Conservation (phyloP, 2,329 filamentous ascomycete genomes). For the Cercospora canescens region DNA sequence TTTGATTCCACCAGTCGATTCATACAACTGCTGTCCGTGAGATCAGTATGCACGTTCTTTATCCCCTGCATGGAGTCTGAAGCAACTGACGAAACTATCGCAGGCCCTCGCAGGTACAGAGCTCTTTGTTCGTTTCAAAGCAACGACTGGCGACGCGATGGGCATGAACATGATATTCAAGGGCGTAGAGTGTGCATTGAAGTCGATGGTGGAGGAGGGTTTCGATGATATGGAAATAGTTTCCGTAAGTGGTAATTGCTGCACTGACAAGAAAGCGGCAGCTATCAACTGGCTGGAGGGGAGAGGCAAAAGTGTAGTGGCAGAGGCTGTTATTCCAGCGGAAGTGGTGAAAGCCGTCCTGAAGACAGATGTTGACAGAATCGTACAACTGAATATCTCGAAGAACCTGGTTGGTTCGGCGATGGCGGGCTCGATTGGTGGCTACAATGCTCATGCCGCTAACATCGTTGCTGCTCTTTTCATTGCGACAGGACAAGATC, state of each 20-base stretch:
- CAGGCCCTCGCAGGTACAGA: constrained; percentile 84
- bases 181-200: constrained; percentile 90
- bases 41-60: constrained; percentile 55
- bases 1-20: constrained; percentile 98
- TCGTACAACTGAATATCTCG: constrained; percentile 88
- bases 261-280: constrained; percentile 95
- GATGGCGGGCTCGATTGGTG: constrained; percentile 93
- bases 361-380: constrained; percentile 89
- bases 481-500: constrained; percentile 94
- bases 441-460: constrained; percentile 96
- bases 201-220: constrained; percentile 84
- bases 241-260: constrained; percentile 94
- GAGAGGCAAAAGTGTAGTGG: constrained; percentile 92
- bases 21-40: constrained; percentile 83
- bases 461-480: constrained; percentile 97
- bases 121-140: constrained; percentile 97
- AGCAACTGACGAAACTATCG: neutral
- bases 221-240: constrained; percentile 97
- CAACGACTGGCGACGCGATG: constrained; percentile 97
- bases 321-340: constrained; percentile 91
- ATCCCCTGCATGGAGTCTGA: neutral
- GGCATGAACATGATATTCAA: constrained; percentile 99
- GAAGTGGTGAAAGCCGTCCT: constrained; percentile 83
- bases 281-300: constrained; percentile 99
- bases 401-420: constrained; percentile 98